These are phyloP conservation scores for Xylaria sp. DNA, from an alignment of 2,329 filamentous ascomycete genomes.

Conservation along the genomic window DNA sequence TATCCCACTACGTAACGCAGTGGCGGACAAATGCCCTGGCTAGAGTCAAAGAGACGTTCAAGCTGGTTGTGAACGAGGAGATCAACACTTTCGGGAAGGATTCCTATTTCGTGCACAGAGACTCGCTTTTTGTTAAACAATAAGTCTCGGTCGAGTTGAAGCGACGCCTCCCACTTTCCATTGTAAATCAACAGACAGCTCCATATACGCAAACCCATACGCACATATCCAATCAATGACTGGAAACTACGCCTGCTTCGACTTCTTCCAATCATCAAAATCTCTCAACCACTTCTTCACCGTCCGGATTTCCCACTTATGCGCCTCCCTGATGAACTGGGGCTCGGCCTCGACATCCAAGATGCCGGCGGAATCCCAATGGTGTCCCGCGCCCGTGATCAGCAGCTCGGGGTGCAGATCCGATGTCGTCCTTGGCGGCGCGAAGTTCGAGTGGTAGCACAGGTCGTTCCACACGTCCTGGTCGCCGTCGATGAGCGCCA, in stretches of 20 bases:
- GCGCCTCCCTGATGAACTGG: slow-evolving; percentile 53
- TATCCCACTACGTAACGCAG: too few species aligned
- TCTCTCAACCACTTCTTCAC: slow-evolving; percentile 51
- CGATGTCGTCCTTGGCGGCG: slow-evolving; percentile 39
- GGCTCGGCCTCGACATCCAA: slow-evolving; percentile 48
- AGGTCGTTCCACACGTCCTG: slow-evolving; percentile 56
- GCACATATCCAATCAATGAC: neutral
- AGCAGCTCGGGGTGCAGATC: slow-evolving; percentile 52
- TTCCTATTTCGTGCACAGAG: too few species aligned
- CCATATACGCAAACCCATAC: too few species aligned
- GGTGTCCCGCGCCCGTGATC: slow-evolving; percentile 54
- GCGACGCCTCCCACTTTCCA: too few species aligned
- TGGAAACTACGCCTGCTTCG: slow-evolving; percentile 8
- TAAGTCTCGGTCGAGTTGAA: too few species aligned
- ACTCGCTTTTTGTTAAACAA: too few species aligned
- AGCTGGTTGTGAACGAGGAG: too few species aligned
- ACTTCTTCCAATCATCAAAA: slow-evolving; percentile 31
- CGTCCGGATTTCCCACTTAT: slow-evolving; percentile 52
- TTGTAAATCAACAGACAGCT: too few species aligned
- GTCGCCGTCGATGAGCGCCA: slow-evolving; percentile 56
- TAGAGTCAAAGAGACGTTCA: too few species aligned
- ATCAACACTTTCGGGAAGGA: too few species aligned
- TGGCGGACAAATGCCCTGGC: too few species aligned
- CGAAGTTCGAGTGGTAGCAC: slow-evolving; percentile 52
- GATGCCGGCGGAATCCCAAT: slow-evolving; percentile 52